Evolutionary conservation across 2,329 filamentous ascomycete genomes (phyloP), one percentile per base, ranked within the genome.

Genomic region (Penicillium frequentans): DNA sequence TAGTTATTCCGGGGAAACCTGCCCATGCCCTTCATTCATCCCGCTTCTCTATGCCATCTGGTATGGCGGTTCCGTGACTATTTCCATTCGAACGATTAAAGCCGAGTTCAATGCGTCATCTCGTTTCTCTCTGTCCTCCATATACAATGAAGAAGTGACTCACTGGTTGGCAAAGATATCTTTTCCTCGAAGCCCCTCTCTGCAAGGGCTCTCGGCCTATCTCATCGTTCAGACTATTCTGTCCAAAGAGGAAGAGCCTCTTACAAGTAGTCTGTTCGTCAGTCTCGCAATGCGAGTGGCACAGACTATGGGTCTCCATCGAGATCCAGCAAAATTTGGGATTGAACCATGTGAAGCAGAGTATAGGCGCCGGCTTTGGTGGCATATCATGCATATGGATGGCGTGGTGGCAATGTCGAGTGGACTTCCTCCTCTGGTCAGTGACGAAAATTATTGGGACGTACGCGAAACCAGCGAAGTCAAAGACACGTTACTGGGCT

Each of bases 351-450:
- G 73, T 33, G 77, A 79, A 60, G 77, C 78, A 3, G 78, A 81
- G 60, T 72, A 75, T 43, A 70, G 78, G 26, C 72, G 78, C 49
- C 71, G 78, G 16, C 66, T 81, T 49, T 81, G 78, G 78, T 80
- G 77, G 77, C 78, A 80, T 58, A 78, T 81, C 35, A 74, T 80
- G 26, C 76, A 80, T 45, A 78, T 79, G 69, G 77, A 80, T 59
- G 70, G 77, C n/a, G 73, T 79, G 11, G 75, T 81, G n/a, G 75
- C 79, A 2, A 79, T 81, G 69, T 78, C 79, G 4, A 79, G 77
- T 49, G 79, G 79, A 2, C 67, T 81, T 13, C 78, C 78, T 7
- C 78, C 79, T 9, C 64, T 80, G 24, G 75, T 81, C 14, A 74
- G 73, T 35, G 77, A 79, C 37, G 78, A 81, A 52, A 75, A 75